Percentiles rank a stretch among this genome's conserved stretches.
Conservation (phyloP, 345 rosid species). For the Populus simonii region DNA sequence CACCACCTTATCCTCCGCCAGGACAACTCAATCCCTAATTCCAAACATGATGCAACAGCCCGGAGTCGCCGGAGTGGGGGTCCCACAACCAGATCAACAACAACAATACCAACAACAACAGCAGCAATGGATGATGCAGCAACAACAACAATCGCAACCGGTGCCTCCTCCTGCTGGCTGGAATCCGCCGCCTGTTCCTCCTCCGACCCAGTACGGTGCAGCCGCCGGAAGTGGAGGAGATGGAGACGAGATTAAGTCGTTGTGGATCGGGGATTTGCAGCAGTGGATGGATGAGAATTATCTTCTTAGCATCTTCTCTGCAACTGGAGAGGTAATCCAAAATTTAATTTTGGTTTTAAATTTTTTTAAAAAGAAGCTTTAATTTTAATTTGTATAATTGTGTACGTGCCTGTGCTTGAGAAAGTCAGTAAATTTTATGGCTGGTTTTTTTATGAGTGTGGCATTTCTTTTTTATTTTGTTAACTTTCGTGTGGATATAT, state of each 20-base stretch:
- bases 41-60: slow-evolving; percentile 75
- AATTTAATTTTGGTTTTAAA: background rate
- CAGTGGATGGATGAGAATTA: slow-evolving; percentile 94
- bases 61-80: slow-evolving; percentile 44
- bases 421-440: background rate
- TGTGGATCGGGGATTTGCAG: slow-evolving; percentile 95
- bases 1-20: background rate
- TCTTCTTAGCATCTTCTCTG: slow-evolving; percentile 49
- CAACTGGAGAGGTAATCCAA: slow-evolving; percentile 60
- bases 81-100: slow-evolving; percentile 45
- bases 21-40: background rate
- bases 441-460: background rate
- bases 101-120: slow-evolving; percentile 50
- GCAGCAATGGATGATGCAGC: slow-evolving; percentile 61
- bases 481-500: background rate
- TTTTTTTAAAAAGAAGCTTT: background rate
- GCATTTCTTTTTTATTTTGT: background rate
- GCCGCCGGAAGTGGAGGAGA: slow-evolving; percentile 9
- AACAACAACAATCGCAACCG: slow-evolving; percentile 48
- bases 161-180: slow-evolving; percentile 77
- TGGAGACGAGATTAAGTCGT: slow-evolving; percentile 55
- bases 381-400: background rate
- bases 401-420: background rate
- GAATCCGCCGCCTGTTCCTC: slow-evolving; percentile 71
- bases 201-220: slow-evolving; percentile 45